phyloP scores from a whole-genome alignment of 192 early-diverging fungal species.

The Diversispora epigaea region DNA sequence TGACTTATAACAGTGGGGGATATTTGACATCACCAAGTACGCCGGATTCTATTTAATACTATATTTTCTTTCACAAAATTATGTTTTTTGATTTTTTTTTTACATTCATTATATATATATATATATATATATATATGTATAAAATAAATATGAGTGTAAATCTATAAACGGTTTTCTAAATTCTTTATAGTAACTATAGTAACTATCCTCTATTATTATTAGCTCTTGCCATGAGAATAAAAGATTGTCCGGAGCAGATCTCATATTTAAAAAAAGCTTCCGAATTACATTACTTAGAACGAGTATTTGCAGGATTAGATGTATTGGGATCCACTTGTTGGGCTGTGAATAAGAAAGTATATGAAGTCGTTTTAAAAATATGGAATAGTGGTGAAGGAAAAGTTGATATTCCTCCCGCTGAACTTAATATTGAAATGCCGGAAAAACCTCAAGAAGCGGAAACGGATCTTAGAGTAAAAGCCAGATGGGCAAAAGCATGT shows the following conservation, averaged over 20 bases:
- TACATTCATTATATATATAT: no score
- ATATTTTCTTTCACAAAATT: no score
- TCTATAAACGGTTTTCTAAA: no score
- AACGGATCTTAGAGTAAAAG: constrained; percentile 54
- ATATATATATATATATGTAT: no score
- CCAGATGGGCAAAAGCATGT: constrained; percentile 55
- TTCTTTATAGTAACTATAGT: no score
- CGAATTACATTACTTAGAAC: constrained; percentile 64
- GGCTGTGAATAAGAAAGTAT: constrained; percentile 82
- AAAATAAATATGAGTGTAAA: no score
- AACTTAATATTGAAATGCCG: constrained; percentile 46
- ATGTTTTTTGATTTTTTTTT: neutral
- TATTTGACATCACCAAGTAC: constrained; percentile 71
- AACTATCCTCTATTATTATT: neutral
- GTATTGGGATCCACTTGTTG: constrained; percentile 85
- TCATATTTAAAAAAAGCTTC: constrained; percentile 79
- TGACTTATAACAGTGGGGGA: constrained; percentile 80
- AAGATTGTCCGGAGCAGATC: constrained; percentile 68
- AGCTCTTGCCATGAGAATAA: constrained; percentile 64
- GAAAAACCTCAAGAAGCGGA: constrained; percentile 64
- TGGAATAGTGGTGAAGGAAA: constrained; percentile 84
- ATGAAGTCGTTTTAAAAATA: constrained; percentile 72
- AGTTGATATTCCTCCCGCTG: constrained; percentile 70
- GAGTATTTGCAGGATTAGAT: constrained; percentile 77
- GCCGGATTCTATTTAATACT: constrained; percentile 24